Base-by-base conservation (phyloP, 352 stramenopile species). In the Globisporangium okanoganense region DNA sequence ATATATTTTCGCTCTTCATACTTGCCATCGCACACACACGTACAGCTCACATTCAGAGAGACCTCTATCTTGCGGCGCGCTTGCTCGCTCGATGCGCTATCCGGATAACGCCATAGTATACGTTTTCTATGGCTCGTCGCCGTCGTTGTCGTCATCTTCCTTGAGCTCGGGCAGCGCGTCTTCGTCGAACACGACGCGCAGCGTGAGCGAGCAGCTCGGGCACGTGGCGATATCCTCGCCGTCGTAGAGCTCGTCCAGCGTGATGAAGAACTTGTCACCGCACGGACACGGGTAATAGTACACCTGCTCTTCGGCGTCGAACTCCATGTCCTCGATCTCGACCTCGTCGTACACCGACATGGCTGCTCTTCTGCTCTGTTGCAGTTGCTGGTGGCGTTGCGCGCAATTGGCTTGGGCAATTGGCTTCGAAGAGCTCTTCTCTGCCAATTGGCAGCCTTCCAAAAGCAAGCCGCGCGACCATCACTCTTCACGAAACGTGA, bases 211-310 rank as follows among this genome's bases (percentile, higher is more conserved):
- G 71, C 97, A 99, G 62, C 93, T 98, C 7, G 90, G 90, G 73
- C 96, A 99, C 16, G 91, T 92, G 35, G 97, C 97, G 71, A 99
- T 97, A 76, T 99, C 97, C 72, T 99, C 97, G 53, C 96, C 97
- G 68, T 99, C 94, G 71, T 86, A 84, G 18, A 94, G 71, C 51
- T 95, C 76, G 75, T 97, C 83, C 29, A 96, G 69, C 27, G 83
- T 75, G 66, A 95, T 94, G 68, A 83, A 90, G 68, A 96, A 96
- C 58, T 87, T 88, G 70, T 99, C 97, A 20, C 97, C 97, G 69
- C 97, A 99, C 6, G 97, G 97, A 78, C 97, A 99, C 27, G 92
- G 95, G 69, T 99, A 99, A 62, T 94, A 97, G 71, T 98, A 99
- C 52, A 92, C 83, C 64, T 96, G 79, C 59, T 96, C 92, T 6